Base-by-base conservation (phyloP, 2,329 filamentous ascomycete genomes). In the Penicillium hesseltinei region DNA sequence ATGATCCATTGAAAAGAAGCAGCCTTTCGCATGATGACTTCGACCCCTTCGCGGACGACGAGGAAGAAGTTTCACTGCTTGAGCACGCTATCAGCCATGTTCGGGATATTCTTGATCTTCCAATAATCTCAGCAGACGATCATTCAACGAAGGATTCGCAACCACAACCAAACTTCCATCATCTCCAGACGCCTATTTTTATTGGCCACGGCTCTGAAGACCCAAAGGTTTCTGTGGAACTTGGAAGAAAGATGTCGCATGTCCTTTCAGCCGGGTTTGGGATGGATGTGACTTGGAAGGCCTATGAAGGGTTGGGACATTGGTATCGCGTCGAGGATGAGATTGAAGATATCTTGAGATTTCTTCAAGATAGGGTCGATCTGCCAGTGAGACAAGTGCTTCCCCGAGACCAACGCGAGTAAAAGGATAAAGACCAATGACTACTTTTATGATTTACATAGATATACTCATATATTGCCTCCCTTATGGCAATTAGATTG, bases 101-200 rank as follows among this genome's bases (percentile, higher is more conserved):
- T 45, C 68, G 75, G 36, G 72, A 74, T 56, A 65, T 78, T 9
- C 64, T 73, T 29, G 64, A 59, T 43, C 52, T 71, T 10, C 56
- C 66, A 10, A 25, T 51, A 9, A 27, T 53, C n/a, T 15, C 36
- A 15, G 7, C 42, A 25, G 36, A 51, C 19, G 49, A 15, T 19
- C 21, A 9, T 31, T 25, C 23, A 19, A 15, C 23, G 33, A 11
- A 43, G n/a, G 38, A 38, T 9, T 33, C 52, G n/a, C 8, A 4
- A 19, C 1, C 35, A 31, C n/a, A 29, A 19, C 31, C 25, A 29
- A 39, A 13, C 3, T 40, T 29, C 38, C 9, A 15, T 33, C 56
- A 61, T 9, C 48, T 59, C 23, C 39, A 58, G 19, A 63, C 48
- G 17, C 64, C 61, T 23, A 47, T 66, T 9, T 64, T 66, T 25